Conservation (phyloP, 1,284 basidiomycete genomes). For the Melampsora larici-populina region DNA sequence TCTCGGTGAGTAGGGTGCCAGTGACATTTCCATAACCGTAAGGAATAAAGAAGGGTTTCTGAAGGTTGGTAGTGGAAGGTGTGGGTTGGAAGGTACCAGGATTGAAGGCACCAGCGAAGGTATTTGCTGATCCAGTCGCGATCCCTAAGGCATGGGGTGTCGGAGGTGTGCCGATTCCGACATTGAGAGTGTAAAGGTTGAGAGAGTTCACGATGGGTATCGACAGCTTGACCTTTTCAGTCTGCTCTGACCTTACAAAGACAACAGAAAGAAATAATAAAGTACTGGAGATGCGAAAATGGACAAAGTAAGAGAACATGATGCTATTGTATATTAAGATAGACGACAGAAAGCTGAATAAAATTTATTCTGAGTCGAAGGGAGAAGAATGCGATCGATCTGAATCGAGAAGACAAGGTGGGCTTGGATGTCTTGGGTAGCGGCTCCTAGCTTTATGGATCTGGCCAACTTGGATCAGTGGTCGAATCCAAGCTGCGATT, state of each 20-base stretch:
- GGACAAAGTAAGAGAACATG: not conserved
- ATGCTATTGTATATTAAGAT: not conserved
- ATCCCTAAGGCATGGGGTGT: constrained; percentile 36
- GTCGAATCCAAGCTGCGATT: not conserved
- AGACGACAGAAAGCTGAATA: not conserved
- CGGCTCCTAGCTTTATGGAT: not conserved
- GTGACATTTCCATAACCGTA: constrained; percentile 42
- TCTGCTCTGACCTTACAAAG: not conserved
- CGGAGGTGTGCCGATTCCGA: constrained; percentile 41
- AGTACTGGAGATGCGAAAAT: not conserved
- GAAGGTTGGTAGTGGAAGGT: constrained; percentile 26
- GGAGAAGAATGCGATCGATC: not conserved
- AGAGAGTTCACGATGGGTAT: constrained; percentile 28
- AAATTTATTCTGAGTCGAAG: not conserved
- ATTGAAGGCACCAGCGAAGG: constrained; percentile 23
- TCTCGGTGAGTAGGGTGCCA: constrained; percentile 35
- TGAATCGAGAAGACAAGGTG: not conserved
- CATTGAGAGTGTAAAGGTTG: constrained; percentile 34
- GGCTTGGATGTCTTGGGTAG: not conserved
- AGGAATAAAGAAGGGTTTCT: constrained; percentile 36
- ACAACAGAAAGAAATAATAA: constrained; percentile 9
- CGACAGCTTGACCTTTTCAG: constrained; percentile 39
- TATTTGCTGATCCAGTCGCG: constrained; percentile 43
- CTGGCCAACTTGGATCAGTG: too few species aligned
- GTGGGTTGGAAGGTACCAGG: constrained; percentile 22